These are phyloP conservation scores for Venturiaceae sp. DNA, from an alignment of 2,329 filamentous ascomycete genomes.

Conservation along the genomic window DNA sequence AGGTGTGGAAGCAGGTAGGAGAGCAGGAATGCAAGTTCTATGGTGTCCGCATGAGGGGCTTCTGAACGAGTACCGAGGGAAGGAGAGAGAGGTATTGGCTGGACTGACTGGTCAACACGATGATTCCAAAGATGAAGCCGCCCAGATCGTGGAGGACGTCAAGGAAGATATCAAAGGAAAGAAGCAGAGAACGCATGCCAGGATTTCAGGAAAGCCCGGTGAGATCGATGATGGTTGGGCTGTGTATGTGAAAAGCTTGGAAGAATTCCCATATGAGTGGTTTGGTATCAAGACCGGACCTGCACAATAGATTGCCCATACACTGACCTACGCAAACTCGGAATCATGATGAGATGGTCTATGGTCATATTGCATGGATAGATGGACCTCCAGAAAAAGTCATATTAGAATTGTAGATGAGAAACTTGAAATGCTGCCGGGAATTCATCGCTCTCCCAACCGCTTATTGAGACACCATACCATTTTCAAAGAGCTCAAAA, in stretches of 20 bases:
- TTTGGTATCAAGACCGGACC: constrained; percentile 42
- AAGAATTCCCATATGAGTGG: constrained; percentile 48
- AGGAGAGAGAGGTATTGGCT: constrained; percentile 74
- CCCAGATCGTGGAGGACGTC: constrained; percentile 25
- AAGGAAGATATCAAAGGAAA: constrained; percentile 25
- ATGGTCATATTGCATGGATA: no score
- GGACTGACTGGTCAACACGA: constrained; percentile 66
- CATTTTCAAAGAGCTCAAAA: no score
- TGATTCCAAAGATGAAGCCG: constrained; percentile 34
- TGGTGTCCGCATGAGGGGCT: constrained; percentile 85
- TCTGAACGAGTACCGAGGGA: constrained; percentile 62
- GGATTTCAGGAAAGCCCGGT: constrained; percentile 38
- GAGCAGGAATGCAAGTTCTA: constrained; percentile 88
- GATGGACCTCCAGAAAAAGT: no score
- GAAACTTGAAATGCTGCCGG: no score
- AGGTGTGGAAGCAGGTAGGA: constrained; percentile 79
- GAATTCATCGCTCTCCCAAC: no score
- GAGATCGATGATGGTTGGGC: constrained; percentile 52
- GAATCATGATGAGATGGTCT: no score
- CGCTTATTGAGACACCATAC: no score
- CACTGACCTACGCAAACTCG: no score
- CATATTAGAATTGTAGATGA: no score
- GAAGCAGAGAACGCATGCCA: constrained; percentile 26
- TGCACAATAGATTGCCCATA: no score
- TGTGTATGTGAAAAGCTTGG: constrained; percentile 41